These are phyloP conservation scores for Marasmius tenuissimus DNA, from an alignment of 1,284 basidiomycete genomes.

Conservation along the genomic window DNA sequence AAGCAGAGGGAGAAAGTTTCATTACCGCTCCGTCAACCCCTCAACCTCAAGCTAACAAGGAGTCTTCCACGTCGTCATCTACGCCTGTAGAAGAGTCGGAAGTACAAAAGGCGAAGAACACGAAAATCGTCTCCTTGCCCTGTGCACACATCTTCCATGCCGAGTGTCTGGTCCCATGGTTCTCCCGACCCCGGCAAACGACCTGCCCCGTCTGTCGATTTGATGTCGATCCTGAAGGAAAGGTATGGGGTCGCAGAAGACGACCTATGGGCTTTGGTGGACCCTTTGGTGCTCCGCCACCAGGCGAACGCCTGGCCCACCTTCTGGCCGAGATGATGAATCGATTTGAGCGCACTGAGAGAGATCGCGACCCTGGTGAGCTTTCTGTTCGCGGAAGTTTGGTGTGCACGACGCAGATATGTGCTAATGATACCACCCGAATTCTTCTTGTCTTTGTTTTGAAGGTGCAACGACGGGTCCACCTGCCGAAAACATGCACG, in stretches of 20 bases:
- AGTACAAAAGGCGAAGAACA: neutral
- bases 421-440: neutral
- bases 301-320: neutral
- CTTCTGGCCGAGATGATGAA: neutral
- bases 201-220: constrained; percentile 82
- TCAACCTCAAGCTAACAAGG: constrained; percentile 1
- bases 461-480: neutral
- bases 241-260: neutral
- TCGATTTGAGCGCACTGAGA: neutral
- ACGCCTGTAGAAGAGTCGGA: neutral
- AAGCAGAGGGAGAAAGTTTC: neutral
- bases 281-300: constrained; percentile 24
- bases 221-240: constrained; percentile 67
- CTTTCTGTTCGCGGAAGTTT: neutral
- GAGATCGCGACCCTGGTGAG: neutral
- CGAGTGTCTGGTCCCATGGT: constrained; percentile 76
- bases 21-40: constrained; percentile 6
- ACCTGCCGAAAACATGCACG: neutral
- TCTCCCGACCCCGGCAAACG: constrained; percentile 70
- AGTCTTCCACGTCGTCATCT: neutral
- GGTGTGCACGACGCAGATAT: neutral
- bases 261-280: neutral
- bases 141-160: constrained; percentile 80
- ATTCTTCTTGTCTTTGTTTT: neutral
- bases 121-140: constrained; percentile 62